Conservation (phyloP, 305 asterid species). For the Fraxinus xanthoxyloides region DNA sequence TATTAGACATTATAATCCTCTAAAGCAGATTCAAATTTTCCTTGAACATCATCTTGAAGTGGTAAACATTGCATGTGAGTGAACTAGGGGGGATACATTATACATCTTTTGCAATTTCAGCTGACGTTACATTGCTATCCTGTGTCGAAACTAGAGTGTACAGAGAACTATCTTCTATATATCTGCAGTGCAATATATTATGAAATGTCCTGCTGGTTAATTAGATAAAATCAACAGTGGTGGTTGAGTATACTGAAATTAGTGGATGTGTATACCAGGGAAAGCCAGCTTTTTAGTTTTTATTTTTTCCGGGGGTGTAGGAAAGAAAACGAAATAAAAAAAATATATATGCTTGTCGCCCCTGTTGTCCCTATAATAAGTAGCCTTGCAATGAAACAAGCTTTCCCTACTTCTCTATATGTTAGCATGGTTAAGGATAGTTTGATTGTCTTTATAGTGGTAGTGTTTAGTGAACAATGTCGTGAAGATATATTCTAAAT, state of each 20-base stretch:
- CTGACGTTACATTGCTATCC: not conserved
- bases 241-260: not conserved
- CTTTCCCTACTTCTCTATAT: not conserved
- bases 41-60: not conserved
- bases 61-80: not conserved
- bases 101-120: not conserved
- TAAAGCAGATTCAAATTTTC: not conserved
- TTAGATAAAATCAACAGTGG: not conserved
- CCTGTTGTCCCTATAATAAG: not conserved
- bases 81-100: not conserved
- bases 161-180: not conserved
- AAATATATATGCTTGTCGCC: not conserved
- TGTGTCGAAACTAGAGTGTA: not conserved
- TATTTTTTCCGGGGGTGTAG: not conserved
- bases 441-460: not conserved
- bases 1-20: not conserved
- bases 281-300: not conserved
- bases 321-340: not conserved
- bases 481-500: not conserved
- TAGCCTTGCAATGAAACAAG: not conserved
- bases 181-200: not conserved
- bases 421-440: not conserved
- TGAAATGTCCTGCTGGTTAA: not conserved
- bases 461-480: not conserved
- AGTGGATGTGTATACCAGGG: not conserved